Percentiles rank a stretch among this genome's conserved stretches.
Conservation (phyloP, 2,329 filamentous ascomycete genomes). For the Nothophaeocryptopus gaeumannii region DNA sequence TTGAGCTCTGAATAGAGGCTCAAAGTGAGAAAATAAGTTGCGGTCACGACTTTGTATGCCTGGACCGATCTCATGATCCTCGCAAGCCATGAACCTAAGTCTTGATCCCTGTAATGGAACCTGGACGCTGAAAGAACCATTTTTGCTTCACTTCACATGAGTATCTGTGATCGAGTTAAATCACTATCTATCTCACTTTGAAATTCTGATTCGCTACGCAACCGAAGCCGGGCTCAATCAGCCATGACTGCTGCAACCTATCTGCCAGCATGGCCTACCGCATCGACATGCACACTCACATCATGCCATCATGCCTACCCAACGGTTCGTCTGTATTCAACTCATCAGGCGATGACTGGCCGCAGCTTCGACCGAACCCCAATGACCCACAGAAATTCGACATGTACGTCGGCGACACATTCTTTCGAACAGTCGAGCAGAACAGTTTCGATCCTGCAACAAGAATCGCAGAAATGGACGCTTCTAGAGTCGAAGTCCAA, state of each 20-base stretch:
- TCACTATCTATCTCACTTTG: background rate
- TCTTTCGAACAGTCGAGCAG: slow-evolving; percentile 14
- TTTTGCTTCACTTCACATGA: too few relatives aligned
- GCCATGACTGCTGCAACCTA: slow-evolving; percentile 1
- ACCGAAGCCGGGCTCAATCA: background rate
- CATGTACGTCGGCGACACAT: slow-evolving; percentile 14
- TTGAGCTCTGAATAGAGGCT: slow-evolving; percentile 43
- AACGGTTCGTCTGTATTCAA: background rate
- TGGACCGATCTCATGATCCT: too few relatives aligned
- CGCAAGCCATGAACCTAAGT: too few relatives aligned
- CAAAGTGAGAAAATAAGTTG: too few relatives aligned
- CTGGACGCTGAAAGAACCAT: too few relatives aligned
- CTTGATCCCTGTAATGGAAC: too few relatives aligned
- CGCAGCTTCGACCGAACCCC: slow-evolving; percentile 5
- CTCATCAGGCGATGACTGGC: slow-evolving; percentile 4
- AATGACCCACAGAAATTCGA: slow-evolving; percentile 9
- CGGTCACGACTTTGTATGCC: too few relatives aligned
- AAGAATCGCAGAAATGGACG: slow-evolving; percentile 11
- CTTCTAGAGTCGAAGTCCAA: slow-evolving; percentile 8
- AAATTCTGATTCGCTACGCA: background rate
- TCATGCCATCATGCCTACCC: slow-evolving; percentile 12
- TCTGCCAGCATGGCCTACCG: background rate
- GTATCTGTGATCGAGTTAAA: too few relatives aligned
- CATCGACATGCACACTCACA: slow-evolving; percentile 17
- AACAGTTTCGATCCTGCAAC: slow-evolving; percentile 15